Evolutionary conservation across 495 filamentous ascomycete genomes (phyloP), one percentile per base, ranked within the genome.

Genomic region (Diplogelasinospora grovesii): DNA sequence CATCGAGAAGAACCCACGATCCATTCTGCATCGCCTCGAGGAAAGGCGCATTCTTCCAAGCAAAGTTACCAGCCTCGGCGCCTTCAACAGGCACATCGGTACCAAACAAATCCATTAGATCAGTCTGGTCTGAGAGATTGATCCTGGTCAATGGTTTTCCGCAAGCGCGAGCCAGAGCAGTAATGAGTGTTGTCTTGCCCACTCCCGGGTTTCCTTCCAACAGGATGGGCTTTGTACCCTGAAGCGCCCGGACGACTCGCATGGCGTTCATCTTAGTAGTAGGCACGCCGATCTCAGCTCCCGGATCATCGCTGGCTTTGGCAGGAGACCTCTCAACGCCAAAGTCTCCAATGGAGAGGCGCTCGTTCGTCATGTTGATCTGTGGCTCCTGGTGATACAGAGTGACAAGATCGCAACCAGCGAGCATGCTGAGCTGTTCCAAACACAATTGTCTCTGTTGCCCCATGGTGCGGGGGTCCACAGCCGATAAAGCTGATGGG

Each of bases 71-170:
- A 14, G 85, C 79, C 52, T 84, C 76, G 0, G 79, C 86, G 27
- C 88, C 90, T 62, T 96, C 90, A 8, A 94, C 77, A 2, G 93
- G 93, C 2, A 95, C 86, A 69, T 99, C 93, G 4, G 89, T 95
- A 26, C 93, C 93, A 61, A 99, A 99, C 8, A 99, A 65, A 56
- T 99, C 93, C 69, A 95, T 92, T 15, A 99, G 66, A 52, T 99
- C 93, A 1, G 93, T 96, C 63, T 99, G 93, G 46, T 97, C 93
- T 0, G 92, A 96, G 41, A 99, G 70, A 54, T 99, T 99, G 59
- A 99, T 95, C 44, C 93, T 77, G 16, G 85, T 93, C 28, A 99
- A 69, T 13, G 84, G 79, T 36, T 81, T 80, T 14, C 87, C 86
- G 48, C 85, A 77, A 19, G 83, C 78, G 46, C 72, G 72, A 1